These are phyloP conservation scores for Pichia gijzeniarum DNA, from an alignment of 805 yeast genomes.

Conservation along the genomic window DNA sequence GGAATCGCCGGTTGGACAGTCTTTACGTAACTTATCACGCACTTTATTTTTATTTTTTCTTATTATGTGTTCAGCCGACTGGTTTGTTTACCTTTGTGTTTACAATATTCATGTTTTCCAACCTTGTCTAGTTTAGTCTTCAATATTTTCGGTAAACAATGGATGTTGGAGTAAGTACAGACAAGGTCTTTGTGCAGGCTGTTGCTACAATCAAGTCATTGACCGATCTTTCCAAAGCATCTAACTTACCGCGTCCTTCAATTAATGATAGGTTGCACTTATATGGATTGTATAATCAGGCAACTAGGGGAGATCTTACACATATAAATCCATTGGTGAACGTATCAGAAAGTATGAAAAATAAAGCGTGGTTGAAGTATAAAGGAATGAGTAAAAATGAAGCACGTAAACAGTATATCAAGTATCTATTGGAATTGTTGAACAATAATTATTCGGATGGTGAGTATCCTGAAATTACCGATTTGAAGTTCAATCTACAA, in stretches of 20 bases:
- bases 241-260: constrained; percentile 70
- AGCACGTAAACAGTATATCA: constrained; percentile 68
- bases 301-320: constrained; percentile 79
- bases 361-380: constrained; percentile 82
- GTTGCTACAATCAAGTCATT: constrained; percentile 71
- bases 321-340: constrained; percentile 51
- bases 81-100: no score
- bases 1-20: no score
- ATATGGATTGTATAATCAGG: constrained; percentile 83
- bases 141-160: no score
- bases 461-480: constrained; percentile 58
- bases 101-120: no score
- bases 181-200: constrained; percentile 70
- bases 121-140: no score
- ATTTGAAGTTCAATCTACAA: constrained; percentile 48
- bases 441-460: constrained; percentile 46
- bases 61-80: no score
- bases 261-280: constrained; percentile 58
- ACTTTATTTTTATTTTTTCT: no score
- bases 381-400: constrained; percentile 62
- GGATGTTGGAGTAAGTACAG: not conserved
- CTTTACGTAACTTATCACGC: no score
- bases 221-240: constrained; percentile 56
- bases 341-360: constrained; percentile 62
- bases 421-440: constrained; percentile 68